These are phyloP conservation scores for Euphrasia arctica DNA, from an alignment of 305 asterid species.

Conservation along the genomic window DNA sequence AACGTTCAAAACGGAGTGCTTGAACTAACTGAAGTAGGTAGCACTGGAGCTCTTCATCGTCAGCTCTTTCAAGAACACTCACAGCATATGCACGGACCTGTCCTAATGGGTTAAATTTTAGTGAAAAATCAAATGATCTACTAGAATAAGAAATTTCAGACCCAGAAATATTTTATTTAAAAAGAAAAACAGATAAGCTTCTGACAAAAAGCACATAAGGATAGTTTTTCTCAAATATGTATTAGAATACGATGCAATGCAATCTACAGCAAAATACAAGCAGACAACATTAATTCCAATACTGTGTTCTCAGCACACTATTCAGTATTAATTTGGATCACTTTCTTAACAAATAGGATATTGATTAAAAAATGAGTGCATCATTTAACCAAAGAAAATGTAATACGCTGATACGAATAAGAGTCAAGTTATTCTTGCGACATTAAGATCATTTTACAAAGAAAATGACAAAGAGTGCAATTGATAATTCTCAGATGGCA, in stretches of 20 bases:
- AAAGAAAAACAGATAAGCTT: background rate
- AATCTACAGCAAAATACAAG: conserved; percentile 17
- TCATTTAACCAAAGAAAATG: background rate
- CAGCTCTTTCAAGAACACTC: conserved; percentile 97
- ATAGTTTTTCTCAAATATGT: conserved; percentile 8
- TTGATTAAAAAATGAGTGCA: background rate
- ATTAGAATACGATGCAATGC: background rate
- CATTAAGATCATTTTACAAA: conserved; percentile 1
- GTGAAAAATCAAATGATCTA: conserved; percentile 6
- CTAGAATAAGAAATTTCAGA: conserved; percentile 3
- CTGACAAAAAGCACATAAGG: conserved; percentile 9
- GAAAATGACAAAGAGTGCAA: background rate
- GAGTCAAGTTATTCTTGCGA: no score
- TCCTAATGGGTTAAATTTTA: conserved; percentile 21
- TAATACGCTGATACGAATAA: no score
- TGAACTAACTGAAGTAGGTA: conserved; percentile 98
- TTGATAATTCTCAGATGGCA: background rate
- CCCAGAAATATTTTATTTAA: background rate
- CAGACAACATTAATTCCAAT: background rate
- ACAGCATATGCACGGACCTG: conserved; percentile 99
- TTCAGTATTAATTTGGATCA: conserved; percentile 2
- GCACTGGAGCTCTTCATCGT: conserved; percentile 98
- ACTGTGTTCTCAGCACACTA: conserved; percentile 2
- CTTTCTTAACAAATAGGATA: conserved; percentile 14
- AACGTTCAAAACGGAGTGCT: conserved; percentile 97